Evolutionary conservation across 345 rosid species (phyloP).

Genomic region (Lenwebbia sp.): DNA sequence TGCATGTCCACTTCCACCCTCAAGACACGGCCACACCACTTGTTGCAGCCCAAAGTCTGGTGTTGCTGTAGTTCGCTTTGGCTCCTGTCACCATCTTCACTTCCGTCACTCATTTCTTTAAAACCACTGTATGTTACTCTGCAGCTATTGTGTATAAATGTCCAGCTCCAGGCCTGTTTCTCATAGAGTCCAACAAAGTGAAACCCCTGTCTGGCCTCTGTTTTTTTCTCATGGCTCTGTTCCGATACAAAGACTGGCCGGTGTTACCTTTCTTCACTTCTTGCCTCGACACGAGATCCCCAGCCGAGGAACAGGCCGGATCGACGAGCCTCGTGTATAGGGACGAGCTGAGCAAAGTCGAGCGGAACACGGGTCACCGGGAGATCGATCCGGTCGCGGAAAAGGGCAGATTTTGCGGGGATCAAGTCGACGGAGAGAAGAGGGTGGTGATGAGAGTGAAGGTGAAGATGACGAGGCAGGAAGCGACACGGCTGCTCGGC

Average conservation of each 20-base stretch:
- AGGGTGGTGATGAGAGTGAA: constrained; percentile 31
- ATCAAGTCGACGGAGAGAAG: not conserved
- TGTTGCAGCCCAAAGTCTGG: not conserved
- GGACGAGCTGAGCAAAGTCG: constrained; percentile 11
- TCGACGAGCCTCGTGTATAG: constrained; percentile 7
- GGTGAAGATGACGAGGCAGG: constrained; percentile 54
- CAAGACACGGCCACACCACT: not conserved
- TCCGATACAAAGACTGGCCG: not conserved
- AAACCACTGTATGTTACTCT: no score
- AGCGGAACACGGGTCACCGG: not conserved
- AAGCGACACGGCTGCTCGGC: constrained; percentile 35
- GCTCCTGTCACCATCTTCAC: not conserved
- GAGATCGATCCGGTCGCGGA: constrained; percentile 7
- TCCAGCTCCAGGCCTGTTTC: no score
- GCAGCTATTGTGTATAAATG: no score
- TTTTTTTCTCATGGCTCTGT: not conserved
- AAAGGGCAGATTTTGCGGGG: not conserved
- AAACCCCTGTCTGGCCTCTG: not conserved
- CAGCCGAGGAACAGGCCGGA: not conserved
- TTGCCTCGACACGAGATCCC: not conserved
- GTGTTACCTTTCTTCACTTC: not conserved
- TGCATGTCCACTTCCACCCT: not conserved
- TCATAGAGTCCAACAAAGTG: no score
- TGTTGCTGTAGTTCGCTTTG: not conserved
- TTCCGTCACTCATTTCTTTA: no score